Percentiles rank a stretch among this genome's conserved stretches.
These are phyloP conservation scores for Boletus rufocinnamomeus DNA, from an alignment of 768 basidiomycete genomes.

Conservation along the genomic window DNA sequence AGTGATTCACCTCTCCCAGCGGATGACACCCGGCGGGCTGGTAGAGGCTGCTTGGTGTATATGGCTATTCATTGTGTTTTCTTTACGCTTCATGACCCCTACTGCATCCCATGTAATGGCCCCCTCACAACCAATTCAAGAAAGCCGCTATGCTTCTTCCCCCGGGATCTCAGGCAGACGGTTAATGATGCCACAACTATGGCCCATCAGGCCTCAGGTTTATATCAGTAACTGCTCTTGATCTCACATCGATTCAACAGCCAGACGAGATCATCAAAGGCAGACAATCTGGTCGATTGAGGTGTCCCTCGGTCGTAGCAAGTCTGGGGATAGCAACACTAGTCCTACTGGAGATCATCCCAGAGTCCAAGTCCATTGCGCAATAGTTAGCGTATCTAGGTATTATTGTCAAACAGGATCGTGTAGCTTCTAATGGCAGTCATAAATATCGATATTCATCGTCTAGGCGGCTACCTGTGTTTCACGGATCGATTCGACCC, in stretches of 20 bases:
- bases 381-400: background rate
- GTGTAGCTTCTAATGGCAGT: slow-evolving; percentile 6
- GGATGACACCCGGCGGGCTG: background rate
- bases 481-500: slow-evolving; percentile 12
- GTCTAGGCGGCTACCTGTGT: slow-evolving; percentile 21
- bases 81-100: slow-evolving; percentile 13
- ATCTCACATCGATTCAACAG: background rate
- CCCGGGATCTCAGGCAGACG: background rate
- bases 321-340: no score
- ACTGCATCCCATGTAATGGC: slow-evolving; percentile 28
- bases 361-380: background rate
- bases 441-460: slow-evolving; percentile 29
- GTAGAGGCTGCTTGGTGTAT: slow-evolving; percentile 8
- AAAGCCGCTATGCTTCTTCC: slow-evolving; percentile 6
- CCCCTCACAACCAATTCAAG: slow-evolving; percentile 12
- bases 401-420: slow-evolving; percentile 2
- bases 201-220: no score
- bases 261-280: background rate
- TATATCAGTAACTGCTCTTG: background rate
- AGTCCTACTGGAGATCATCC: background rate
- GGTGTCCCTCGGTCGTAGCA: background rate
- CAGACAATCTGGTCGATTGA: background rate
- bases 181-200: background rate
- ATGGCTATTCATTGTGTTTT: slow-evolving; percentile 16
- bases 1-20: slow-evolving; percentile 19